Conservation (phyloP, 2,329 filamentous ascomycete species). For the Pestalotiopsis sp. region DNA sequence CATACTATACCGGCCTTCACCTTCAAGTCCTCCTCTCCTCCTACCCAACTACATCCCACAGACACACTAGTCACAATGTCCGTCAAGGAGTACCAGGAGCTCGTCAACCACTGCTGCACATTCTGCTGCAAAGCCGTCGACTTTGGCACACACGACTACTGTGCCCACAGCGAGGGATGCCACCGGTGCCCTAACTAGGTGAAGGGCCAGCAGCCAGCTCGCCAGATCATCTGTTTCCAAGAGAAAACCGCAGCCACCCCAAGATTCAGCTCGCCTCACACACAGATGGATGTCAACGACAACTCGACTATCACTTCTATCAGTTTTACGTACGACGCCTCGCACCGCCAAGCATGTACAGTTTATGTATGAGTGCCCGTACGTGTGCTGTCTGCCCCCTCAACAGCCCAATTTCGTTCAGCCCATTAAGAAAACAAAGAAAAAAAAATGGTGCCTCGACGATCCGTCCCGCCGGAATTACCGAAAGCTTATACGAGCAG, state of each 20-base stretch:
- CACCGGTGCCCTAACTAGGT: constrained; percentile 39
- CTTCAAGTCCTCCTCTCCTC: constrained; percentile 11
- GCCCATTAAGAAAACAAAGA: background rate
- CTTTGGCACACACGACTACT: constrained; percentile 51
- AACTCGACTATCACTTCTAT: too few relatives aligned
- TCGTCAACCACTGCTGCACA: constrained; percentile 51
- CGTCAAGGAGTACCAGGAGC: constrained; percentile 41
- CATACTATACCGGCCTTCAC: constrained; percentile 12
- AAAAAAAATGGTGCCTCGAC: background rate
- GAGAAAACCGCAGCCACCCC: background rate
- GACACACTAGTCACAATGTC: constrained; percentile 36
- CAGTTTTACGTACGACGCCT: too few relatives aligned
- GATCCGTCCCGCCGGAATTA: background rate
- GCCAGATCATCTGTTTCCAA: background rate
- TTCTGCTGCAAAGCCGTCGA: constrained; percentile 53
- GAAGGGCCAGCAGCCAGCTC: background rate
- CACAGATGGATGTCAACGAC: too few relatives aligned
- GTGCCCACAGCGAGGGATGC: constrained; percentile 40
- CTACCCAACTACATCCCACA: background rate
- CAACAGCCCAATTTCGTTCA: background rate
- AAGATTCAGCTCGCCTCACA: too few relatives aligned
- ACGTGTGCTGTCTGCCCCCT: background rate
- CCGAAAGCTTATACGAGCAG: background rate
- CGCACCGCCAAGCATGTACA: too few relatives aligned
- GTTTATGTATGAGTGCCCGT: background rate